Evolutionary conservation across 2,329 filamentous ascomycete species (phyloP).

Genomic region (Talaromyces rugulosus): DNA sequence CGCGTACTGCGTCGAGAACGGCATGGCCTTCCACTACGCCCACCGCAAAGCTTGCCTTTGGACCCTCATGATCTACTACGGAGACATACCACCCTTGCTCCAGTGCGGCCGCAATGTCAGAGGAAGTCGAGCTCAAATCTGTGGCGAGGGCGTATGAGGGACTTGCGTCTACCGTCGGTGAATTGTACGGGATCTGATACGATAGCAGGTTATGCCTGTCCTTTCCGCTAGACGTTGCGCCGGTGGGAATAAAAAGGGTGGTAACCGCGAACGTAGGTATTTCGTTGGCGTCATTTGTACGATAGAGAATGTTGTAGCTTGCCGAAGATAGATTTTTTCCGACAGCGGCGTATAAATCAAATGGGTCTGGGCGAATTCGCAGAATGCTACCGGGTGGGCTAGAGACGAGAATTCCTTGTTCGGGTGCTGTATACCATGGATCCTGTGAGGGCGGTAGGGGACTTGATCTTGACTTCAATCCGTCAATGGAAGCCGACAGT

Average conservation of each 20-base stretch:
- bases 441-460: conserved; percentile 5
- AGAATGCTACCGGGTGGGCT: conserved; percentile 5
- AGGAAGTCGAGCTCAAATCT: neutral
- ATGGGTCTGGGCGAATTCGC: conserved; percentile 1
- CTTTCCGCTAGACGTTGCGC: neutral
- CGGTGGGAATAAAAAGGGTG: conserved; percentile 1
- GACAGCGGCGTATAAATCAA: neutral
- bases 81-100: conserved; percentile 8
- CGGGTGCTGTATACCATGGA: conserved; percentile 10
- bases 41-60: conserved; percentile 3
- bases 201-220: neutral
- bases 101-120: neutral
- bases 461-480: neutral
- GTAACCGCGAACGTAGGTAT: conserved; percentile 3
- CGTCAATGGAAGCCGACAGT: neutral
- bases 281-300: conserved; percentile 5
- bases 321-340: conserved; percentile 4
- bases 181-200: conserved; percentile 9
- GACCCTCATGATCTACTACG: conserved; percentile 8
- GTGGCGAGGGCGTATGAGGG: conserved; percentile 6
- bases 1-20: conserved; percentile 7
- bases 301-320: conserved; percentile 11
- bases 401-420: neutral
- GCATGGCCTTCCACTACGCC: conserved; percentile 6
- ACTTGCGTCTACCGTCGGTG: conserved; percentile 5